Conservation (phyloP, 331 rosid species). For the Phaseolus coccineus region DNA sequence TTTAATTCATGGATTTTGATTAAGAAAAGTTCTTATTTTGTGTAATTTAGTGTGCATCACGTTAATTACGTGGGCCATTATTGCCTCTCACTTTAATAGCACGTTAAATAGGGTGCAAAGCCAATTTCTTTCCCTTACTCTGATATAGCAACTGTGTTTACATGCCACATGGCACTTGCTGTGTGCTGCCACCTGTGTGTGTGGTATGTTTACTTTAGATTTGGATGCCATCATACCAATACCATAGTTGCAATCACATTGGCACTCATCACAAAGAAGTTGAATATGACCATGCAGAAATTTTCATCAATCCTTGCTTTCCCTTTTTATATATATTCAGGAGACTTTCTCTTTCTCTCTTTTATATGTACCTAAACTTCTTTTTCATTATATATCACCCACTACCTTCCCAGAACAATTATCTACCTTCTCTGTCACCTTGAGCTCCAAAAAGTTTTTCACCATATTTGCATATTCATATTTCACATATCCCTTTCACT, state of each 20-base stretch:
- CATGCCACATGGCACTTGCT: slow-evolving; percentile 5
- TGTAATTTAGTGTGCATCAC: not conserved
- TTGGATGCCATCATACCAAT: slow-evolving; percentile 21
- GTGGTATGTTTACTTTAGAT: slow-evolving; percentile 11
- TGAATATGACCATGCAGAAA: slow-evolving; percentile 43
- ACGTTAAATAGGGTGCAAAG: not conserved
- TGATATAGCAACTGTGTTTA: not conserved
- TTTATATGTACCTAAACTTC: slow-evolving; percentile 44
- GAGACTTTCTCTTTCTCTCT: slow-evolving; percentile 41
- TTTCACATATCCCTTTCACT: not conserved
- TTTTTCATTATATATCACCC: slow-evolving; percentile 46
- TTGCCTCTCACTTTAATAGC: not conserved
- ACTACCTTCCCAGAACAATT: slow-evolving; percentile 39
- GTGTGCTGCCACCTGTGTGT: slow-evolving; percentile 3
- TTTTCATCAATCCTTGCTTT: slow-evolving; percentile 49
- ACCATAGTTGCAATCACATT: slow-evolving; percentile 18
- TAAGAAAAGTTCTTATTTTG: not conserved
- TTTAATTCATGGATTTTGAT: not conserved
- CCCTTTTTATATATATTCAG: slow-evolving; percentile 40
- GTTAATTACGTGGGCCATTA: not conserved
- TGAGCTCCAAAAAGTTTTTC: slow-evolving; percentile 46
- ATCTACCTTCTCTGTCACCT: slow-evolving; percentile 41
- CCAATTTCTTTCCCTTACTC: not conserved
- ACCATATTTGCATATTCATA: slow-evolving; percentile 30
- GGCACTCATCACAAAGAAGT: slow-evolving; percentile 34